Conservation (phyloP, 495 filamentous ascomycete species). For the Viridothelium virens region DNA sequence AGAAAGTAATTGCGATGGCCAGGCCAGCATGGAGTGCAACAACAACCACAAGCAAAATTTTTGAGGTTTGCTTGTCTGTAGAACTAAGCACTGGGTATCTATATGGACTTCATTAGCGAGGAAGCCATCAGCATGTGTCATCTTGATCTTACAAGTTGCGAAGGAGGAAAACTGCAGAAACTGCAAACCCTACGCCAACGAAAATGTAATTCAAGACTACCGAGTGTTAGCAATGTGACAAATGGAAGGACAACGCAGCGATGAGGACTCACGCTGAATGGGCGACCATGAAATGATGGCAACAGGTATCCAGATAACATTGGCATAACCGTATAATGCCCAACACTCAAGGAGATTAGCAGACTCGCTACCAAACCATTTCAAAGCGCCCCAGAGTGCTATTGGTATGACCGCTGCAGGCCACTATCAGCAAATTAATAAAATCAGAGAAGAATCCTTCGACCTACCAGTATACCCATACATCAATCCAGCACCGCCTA, state of each 20-base stretch:
- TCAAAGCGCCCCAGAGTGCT: conserved; percentile 76
- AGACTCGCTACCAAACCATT: conserved; percentile 85
- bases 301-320: conserved; percentile 93
- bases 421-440: not conserved
- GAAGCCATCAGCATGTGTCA: not conserved
- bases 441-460: not conserved
- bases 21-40: conserved; percentile 78
- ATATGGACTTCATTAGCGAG: not conserved
- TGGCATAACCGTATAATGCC: conserved; percentile 89
- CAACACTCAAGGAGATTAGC: conserved; percentile 89
- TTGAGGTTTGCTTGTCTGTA: conserved; percentile 85
- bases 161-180: conserved; percentile 79
- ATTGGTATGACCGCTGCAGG: conserved; percentile 59
- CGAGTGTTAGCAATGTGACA: conserved; percentile 7
- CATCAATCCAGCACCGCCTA: conserved; percentile 73
- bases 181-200: conserved; percentile 79
- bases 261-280: conserved; percentile 43
- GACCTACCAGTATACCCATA: conserved; percentile 67
- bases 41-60: conserved; percentile 75
- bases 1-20: conserved; percentile 84
- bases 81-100: conserved; percentile 77
- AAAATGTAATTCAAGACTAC: conserved; percentile 83
- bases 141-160: conserved; percentile 59
- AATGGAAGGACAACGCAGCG: not conserved
- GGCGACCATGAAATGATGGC: conserved; percentile 86